Evolutionary conservation across 2,329 filamentous ascomycete species (phyloP), one percentile per base, ranked within the genome.

Genomic region (Pseudogymnoascus sp.): DNA sequence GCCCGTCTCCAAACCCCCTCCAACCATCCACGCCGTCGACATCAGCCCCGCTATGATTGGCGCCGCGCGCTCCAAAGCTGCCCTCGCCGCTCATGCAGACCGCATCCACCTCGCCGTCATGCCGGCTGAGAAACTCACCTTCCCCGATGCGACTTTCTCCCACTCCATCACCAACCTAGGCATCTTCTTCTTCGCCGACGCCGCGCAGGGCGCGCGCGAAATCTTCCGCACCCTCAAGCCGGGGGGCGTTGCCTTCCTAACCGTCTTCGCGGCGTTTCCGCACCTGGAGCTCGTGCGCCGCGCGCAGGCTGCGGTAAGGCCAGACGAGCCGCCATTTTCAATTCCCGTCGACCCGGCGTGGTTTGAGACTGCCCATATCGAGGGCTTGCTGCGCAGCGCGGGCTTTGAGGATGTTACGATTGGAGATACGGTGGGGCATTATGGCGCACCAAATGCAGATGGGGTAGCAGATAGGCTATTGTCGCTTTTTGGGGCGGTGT

Each of bases 131-230:
- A n/a, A 62, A 1, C 66, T 73, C 16, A 16, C 34, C 4, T 72
- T 72, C 40, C 62, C 65, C 2, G 72, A 75, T 62, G 66, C 69
- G 3, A 68, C 66, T 23, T 78, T 78, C 68, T 73, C 72, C 0
- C 73, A 76, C 66, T 72, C 69, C 3, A 68, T 78, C 62, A 78
- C 73, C 4, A 77, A 75, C 66, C 73, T 78, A 34, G 76, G 73
- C 5, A 70, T 78, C 53, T 69, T 77, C 62, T 76, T 77, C 65
- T 75, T 74, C 43, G 36, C 63, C 0, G 68, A 70, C 62, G 70
- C 72, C 0, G 65, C 71, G 3, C 70, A 68, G 23, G 76, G 73
- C 42, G 73, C 75, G 0, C 69, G 66, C 9, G 75, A 78, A 62
- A 72, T 78, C 28, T 68, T 70, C 63, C 72, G 77, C 37, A 78